These are phyloP conservation scores for Panaeolus cyanescens DNA, from an alignment of 768 basidiomycete genomes.

Conservation along the genomic window DNA sequence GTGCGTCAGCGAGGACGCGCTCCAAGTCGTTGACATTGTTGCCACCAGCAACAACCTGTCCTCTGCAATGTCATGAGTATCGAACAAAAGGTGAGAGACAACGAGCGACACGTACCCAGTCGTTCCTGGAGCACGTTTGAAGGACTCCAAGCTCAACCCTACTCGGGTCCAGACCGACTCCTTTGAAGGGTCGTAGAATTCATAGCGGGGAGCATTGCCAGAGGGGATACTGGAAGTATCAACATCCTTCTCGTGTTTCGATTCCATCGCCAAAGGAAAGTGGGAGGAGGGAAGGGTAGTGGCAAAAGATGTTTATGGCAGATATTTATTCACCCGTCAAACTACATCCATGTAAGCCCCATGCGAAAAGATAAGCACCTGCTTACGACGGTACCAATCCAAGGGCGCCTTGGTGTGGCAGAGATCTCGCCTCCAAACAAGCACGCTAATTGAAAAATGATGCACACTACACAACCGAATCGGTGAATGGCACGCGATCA, in stretches of 20 bases:
- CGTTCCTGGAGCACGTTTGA: slow-evolving; percentile 48
- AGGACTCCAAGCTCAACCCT: slow-evolving; percentile 42
- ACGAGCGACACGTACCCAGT: slow-evolving; percentile 37
- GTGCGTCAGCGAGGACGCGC: slow-evolving; percentile 37
- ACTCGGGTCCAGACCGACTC: slow-evolving; percentile 46
- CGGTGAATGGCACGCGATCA: not conserved
- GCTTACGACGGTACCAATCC: not conserved
- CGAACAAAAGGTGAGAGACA: not conserved
- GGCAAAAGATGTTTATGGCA: not conserved
- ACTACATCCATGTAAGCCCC: slow-evolving; percentile 1
- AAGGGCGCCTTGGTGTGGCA: slow-evolving; percentile 8
- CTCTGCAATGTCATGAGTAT: slow-evolving; percentile 23
- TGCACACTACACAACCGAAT: slow-evolving; percentile 4
- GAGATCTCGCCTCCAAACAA: slow-evolving; percentile 4
- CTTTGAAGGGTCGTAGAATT: slow-evolving; percentile 50
- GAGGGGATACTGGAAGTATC: slow-evolving; percentile 33
- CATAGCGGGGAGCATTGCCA: slow-evolving; percentile 23
- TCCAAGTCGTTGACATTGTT: slow-evolving; percentile 36
- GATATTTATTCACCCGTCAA: slow-evolving; percentile 17
- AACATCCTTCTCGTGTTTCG: slow-evolving; percentile 33
- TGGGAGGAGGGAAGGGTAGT: slow-evolving; percentile 7
- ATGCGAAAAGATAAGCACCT: slow-evolving; percentile 15
- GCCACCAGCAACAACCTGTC: slow-evolving; percentile 37
- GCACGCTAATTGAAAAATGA: slow-evolving; percentile 8
- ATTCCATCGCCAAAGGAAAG: slow-evolving; percentile 22